Conservation (phyloP, 2,329 filamentous ascomycete genomes). For the Colletotrichum karsti region DNA sequence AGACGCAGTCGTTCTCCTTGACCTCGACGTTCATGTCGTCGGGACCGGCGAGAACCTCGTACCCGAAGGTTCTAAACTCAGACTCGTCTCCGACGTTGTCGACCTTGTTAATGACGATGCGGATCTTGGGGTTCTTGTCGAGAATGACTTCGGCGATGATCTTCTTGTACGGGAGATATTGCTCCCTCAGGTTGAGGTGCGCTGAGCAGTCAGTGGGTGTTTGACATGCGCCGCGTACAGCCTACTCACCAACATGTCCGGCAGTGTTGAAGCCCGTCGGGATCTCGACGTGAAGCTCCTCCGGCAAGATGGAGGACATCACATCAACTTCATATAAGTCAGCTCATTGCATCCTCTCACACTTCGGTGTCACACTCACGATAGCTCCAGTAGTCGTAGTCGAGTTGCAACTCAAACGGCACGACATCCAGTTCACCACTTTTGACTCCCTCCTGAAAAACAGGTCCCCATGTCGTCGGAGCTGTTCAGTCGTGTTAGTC, state of each 20-base stretch:
- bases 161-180: conserved; percentile 85
- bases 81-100: conserved; percentile 87
- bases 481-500: conserved; percentile 49
- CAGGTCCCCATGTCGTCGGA: conserved; percentile 79
- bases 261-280: conserved; percentile 88
- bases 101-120: conserved; percentile 95
- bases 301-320: conserved; percentile 81
- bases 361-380: conserved; percentile 54
- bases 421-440: conserved; percentile 75
- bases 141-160: conserved; percentile 85
- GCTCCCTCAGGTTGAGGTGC: conserved; percentile 87
- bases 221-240: conserved; percentile 26
- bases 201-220: conserved; percentile 54
- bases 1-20: conserved; percentile 84
- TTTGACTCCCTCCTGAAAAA: conserved; percentile 73
- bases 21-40: conserved; percentile 86
- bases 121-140: conserved; percentile 86
- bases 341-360: background rate
- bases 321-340: conserved; percentile 71
- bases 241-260: conserved; percentile 78
- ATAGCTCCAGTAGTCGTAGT: conserved; percentile 89
- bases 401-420: conserved; percentile 78
- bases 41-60: conserved; percentile 86
- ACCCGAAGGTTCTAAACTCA: conserved; percentile 90
- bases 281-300: conserved; percentile 81